phyloP scores from a whole-genome alignment of 805 yeast genomes.

The Starmera dryadoides region DNA sequence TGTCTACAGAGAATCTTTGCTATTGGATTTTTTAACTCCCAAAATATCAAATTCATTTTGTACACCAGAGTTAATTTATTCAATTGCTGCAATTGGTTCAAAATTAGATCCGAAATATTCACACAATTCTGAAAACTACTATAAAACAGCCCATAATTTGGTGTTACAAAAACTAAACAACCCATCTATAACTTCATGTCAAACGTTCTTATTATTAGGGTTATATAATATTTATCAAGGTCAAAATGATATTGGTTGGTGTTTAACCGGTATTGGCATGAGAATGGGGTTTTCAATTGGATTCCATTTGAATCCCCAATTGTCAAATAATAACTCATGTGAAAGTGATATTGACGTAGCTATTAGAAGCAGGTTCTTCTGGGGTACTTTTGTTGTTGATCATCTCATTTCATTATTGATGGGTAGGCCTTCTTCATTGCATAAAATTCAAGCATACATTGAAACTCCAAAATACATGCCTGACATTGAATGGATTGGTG shows the following conservation, averaged over 20 bases:
- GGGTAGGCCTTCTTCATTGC: neutral
- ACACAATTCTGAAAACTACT: neutral
- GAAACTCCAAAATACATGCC: neutral
- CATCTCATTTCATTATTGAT: neutral
- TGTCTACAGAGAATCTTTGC: neutral
- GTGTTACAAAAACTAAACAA: neutral
- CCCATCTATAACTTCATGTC: neutral
- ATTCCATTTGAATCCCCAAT: no score
- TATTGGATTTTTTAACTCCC: neutral
- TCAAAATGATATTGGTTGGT: neutral
- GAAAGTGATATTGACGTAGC: neutral
- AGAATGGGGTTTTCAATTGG: neutral
- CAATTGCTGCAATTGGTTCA: neutral
- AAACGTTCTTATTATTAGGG: neutral
- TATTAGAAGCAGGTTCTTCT: neutral
- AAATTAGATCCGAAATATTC: neutral
- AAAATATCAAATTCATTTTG: neutral
- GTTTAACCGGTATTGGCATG: neutral
- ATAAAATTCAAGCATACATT: neutral
- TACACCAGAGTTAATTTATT: neutral
- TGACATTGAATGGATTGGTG: neutral
- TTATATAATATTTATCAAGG: neutral
- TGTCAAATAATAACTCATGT: no score
- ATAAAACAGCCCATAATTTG: neutral
- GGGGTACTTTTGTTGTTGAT: neutral